phyloP scores from a whole-genome alignment of 2,329 filamentous ascomycete genomes.

The Aspergillus persii region DNA sequence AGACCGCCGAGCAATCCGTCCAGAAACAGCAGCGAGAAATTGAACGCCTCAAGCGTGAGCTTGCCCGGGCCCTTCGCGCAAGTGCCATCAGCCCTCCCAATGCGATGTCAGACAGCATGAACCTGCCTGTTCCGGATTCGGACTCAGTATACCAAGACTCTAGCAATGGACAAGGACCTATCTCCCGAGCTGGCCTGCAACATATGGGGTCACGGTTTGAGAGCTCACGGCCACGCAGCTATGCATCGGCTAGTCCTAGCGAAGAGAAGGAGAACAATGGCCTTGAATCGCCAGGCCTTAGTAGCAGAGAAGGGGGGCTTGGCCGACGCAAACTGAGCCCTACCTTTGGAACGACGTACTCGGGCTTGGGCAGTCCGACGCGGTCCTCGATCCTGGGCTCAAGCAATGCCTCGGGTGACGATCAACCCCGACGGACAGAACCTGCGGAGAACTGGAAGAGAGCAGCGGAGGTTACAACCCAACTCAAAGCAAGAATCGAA shows the following conservation, averaged over 20 bases:
- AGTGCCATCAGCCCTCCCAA: conserved; percentile 39
- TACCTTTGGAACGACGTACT: conserved; percentile 36
- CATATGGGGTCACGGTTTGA: conserved; percentile 41
- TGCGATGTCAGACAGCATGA: conserved; percentile 52
- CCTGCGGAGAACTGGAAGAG: conserved; percentile 92
- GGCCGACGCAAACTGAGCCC: conserved; percentile 46
- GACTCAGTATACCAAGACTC: conserved; percentile 41
- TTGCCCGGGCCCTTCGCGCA: conserved; percentile 50
- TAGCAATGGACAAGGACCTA: conserved; percentile 27
- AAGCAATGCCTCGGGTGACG: conserved; percentile 36
- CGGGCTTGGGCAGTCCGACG: conserved; percentile 39
- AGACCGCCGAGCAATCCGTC: conserved; percentile 81
- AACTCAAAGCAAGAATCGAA: conserved; percentile 94
- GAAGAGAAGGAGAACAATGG: conserved; percentile 72
- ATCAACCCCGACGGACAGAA: conserved; percentile 41
- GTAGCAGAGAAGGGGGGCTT: conserved; percentile 31
- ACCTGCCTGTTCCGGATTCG: conserved; percentile 51
- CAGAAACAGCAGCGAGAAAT: conserved; percentile 83
- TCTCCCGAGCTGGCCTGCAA: conserved; percentile 32
- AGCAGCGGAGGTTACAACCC: conserved; percentile 95
- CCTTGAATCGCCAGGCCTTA: conserved; percentile 35
- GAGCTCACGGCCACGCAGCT: conserved; percentile 41
- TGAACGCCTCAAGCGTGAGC: conserved; percentile 87
- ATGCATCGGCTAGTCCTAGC: conserved; percentile 55
- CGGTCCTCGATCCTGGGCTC: conserved; percentile 35